These are phyloP conservation scores for Pyrus betulifolia DNA, from an alignment of 306 rosid genomes.

Conservation along the genomic window DNA sequence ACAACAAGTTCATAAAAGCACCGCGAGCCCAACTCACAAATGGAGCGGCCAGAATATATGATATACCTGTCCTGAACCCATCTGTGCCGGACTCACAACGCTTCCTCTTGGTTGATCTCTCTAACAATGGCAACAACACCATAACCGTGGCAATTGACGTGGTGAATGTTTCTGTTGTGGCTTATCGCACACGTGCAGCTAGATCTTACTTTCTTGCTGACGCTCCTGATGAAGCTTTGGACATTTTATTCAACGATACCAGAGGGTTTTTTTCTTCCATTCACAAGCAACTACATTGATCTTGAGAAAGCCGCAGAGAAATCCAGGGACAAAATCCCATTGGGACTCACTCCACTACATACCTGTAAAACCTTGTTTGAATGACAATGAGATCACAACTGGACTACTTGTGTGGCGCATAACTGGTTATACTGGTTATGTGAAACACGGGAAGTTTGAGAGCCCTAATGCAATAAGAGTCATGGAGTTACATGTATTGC, in stretches of 20 bases:
- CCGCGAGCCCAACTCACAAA: not conserved
- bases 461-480: no score
- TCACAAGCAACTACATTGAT: not conserved
- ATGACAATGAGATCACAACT: no score
- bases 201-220: not conserved
- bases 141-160: not conserved
- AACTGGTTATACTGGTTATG: no score
- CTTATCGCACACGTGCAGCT: not conserved
- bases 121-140: not conserved
- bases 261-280: not conserved
- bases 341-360: not conserved
- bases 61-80: not conserved
- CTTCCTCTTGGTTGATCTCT: not conserved
- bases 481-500: no score
- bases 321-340: not conserved
- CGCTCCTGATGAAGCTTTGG: not conserved
- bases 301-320: not conserved
- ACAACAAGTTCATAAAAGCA: not conserved
- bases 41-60: not conserved
- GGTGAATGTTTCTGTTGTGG: not conserved
- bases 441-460: no score
- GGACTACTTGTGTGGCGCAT: no score
- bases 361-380: no score
- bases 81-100: not conserved
- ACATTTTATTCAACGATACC: not conserved